Base-by-base conservation (phyloP, 73 alveolate genomes). In the Paramecium bursaria region DNA sequence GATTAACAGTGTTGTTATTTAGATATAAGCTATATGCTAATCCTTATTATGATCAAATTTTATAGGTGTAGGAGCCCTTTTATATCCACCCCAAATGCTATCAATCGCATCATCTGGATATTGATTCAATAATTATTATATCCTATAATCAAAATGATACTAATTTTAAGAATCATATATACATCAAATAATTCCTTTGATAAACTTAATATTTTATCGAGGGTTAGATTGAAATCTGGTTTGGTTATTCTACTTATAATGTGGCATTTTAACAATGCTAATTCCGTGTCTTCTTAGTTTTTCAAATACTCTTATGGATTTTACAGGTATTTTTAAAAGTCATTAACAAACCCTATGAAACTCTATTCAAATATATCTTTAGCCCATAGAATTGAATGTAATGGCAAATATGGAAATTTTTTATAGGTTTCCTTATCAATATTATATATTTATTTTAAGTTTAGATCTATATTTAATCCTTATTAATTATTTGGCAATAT, bases 121-220 rank as follows among this genome's bases (percentile, higher is more conserved):
- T 1, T 5, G 2, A 2, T 39, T 67, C 9, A 67, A 42, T 35
- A 67, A 35, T 3, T 67, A 2, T 31, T 39, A 15, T 11, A 67
- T 67, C 13, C 21, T 67, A 25, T 11, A 67, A 21, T 67, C 55
- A 17, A 67, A 67, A 14, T 67, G 82, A 14, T 25, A 67, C 44
- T n/a, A n/a, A n/a, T n/a, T n/a, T n/a, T n/a, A n/a, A n/a, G n/a
- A n/a, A n/a, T n/a, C n/a, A n/a, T n/a, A n/a, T n/a, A n/a, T n/a
- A n/a, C n/a, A n/a, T 67, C 82, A 35, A 11, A 67, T 67, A 67
- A 67, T 67, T 67, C 82, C 11, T 67, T 67, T 9, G 82, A 67
- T 14, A 67, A 27, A 39, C 60, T 33, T 1, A 67, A 47, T 35
- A 67, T 67, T 67, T 67, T 67, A 4, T 67, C 82, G 5, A 67